These are phyloP conservation scores for Pseudozyma pruni DNA, from an alignment of 1,284 basidiomycete species.

Conservation along the genomic window DNA sequence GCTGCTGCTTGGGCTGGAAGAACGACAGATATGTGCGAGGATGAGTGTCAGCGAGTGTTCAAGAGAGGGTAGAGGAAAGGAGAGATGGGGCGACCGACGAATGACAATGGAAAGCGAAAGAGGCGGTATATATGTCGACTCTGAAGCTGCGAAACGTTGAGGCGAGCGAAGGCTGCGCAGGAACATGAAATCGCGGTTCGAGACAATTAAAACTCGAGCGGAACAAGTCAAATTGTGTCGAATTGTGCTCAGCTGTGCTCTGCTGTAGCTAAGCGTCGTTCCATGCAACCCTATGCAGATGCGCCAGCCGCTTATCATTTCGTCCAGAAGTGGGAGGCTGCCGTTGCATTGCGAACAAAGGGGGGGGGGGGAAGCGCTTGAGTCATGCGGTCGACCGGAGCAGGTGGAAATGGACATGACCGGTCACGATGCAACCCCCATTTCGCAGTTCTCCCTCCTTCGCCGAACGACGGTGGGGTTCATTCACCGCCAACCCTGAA, in stretches of 20 bases:
- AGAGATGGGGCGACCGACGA: no score
- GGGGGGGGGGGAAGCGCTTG: no score
- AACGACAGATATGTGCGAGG: slow-evolving; percentile 5
- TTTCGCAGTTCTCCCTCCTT: background rate
- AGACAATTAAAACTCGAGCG: no score
- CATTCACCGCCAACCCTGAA: slow-evolving; percentile 3
- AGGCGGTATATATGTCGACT: no score
- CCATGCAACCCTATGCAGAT: slow-evolving; percentile 9
- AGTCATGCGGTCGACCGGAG: background rate
- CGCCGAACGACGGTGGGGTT: slow-evolving; percentile 2
- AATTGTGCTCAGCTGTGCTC: no score
- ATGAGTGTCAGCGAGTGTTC: no score
- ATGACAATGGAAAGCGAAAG: no score
- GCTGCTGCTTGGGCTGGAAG: no score
- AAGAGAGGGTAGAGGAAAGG: no score
- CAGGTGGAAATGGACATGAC: slow-evolving; percentile 19
- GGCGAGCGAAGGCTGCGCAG: slow-evolving; percentile 6
- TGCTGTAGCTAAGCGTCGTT: slow-evolving; percentile 19
- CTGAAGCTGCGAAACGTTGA: no score
- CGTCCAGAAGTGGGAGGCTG: slow-evolving; percentile 6
- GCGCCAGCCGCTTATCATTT: slow-evolving; percentile 23
- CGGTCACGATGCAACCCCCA: slow-evolving; percentile 9
- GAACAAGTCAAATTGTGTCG: no score
- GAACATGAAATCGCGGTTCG: background rate
- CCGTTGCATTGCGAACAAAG: no score